These are phyloP conservation scores for Xylaria sp. DNA, from an alignment of 2,329 filamentous ascomycete genomes.

Conservation along the genomic window DNA sequence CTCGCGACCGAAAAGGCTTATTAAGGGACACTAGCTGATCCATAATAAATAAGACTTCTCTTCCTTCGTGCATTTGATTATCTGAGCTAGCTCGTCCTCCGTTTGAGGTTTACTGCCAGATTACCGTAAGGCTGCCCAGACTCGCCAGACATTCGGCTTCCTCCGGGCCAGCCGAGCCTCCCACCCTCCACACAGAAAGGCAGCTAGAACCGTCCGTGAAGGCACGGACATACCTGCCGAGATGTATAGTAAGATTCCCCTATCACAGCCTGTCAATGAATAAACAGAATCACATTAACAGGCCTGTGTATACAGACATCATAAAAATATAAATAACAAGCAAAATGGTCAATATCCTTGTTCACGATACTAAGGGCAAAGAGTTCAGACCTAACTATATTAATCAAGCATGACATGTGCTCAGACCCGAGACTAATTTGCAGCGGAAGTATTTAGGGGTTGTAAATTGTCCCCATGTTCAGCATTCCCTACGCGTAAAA, in stretches of 20 bases:
- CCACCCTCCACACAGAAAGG: constrained; percentile 8
- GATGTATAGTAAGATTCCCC: constrained; percentile 11
- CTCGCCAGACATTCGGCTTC: constrained; percentile 44
- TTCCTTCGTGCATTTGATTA: constrained; percentile 28
- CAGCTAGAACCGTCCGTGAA: constrained; percentile 4
- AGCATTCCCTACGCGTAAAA: background rate
- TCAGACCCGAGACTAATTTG: constrained; percentile 11
- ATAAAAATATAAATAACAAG: background rate
- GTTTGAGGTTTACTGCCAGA: constrained; percentile 16
- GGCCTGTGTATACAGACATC: background rate
- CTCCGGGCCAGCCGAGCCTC: constrained; percentile 41
- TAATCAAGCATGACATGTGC: constrained; percentile 22
- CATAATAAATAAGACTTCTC: constrained; percentile 14
- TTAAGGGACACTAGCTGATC: constrained; percentile 30
- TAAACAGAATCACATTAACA: background rate
- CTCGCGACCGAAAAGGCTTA: constrained; percentile 12
- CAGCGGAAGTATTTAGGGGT: background rate
- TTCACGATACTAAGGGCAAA: background rate
- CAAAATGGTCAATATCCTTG: background rate
- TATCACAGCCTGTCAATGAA: background rate
- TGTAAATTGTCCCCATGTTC: background rate
- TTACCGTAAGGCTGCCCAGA: constrained; percentile 33
- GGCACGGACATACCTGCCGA: background rate
- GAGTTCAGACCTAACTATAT: background rate
- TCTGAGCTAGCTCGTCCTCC: constrained; percentile 24